Conservation (phyloP, 768 basidiomycete genomes). For the Mrakia hoshinonis region DNA sequence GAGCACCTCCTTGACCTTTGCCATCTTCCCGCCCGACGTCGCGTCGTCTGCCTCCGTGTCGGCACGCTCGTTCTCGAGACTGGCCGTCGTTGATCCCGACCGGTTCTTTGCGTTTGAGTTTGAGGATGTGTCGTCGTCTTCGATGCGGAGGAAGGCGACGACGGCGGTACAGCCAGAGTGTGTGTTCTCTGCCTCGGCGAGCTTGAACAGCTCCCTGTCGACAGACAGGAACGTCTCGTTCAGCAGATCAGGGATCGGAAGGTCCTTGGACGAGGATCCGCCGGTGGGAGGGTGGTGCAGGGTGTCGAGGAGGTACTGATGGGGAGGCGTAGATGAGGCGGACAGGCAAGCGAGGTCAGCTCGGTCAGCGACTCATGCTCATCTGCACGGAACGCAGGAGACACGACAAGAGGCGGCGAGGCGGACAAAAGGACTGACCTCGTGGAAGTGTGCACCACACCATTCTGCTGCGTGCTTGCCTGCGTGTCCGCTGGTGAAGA, state of each 20-base stretch:
- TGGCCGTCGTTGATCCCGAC: background rate
- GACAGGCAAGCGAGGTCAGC: background rate
- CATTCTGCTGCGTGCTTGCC: slow-evolving; percentile 98
- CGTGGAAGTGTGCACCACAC: slow-evolving; percentile 94
- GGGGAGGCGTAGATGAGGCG: background rate
- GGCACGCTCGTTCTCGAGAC: background rate
- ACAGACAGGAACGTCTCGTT: slow-evolving; percentile 93
- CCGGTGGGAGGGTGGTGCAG: slow-evolving; percentile 47
- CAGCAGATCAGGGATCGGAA: slow-evolving; percentile 72
- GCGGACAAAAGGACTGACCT: slow-evolving; percentile 54
- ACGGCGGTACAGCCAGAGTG: slow-evolving; percentile 97
- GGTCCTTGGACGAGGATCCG: slow-evolving; percentile 54
- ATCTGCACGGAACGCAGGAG: too few species aligned
- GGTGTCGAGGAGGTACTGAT: slow-evolving; percentile 11
- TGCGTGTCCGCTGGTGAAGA: slow-evolving; percentile 64
- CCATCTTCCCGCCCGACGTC: slow-evolving; percentile 8
- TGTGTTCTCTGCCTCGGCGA: slow-evolving; percentile 81
- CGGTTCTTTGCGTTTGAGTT: background rate
- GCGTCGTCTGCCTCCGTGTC: background rate
- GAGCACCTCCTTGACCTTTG: slow-evolving; percentile 23
- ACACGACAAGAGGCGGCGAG: too few species aligned
- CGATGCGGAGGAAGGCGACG: slow-evolving; percentile 85
- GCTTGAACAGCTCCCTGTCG: slow-evolving; percentile 67
- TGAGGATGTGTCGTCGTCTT: slow-evolving; percentile 51
- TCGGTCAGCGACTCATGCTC: background rate